phyloP scores from a whole-genome alignment of 106 monocot genomes.

The Dendrobium huoshanense region DNA sequence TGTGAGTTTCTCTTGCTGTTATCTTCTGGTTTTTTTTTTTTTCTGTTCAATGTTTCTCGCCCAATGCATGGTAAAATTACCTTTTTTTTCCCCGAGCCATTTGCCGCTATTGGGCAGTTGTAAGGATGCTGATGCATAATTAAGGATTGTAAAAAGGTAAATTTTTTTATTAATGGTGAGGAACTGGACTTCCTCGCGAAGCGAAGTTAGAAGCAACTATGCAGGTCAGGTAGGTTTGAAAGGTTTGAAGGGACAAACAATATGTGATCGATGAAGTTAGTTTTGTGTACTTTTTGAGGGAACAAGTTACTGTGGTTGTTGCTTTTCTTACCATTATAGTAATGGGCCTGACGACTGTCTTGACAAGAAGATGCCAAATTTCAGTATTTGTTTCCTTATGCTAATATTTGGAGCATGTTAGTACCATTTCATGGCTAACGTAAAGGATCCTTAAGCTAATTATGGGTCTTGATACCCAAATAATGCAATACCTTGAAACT shows the following conservation, averaged over 20 bases:
- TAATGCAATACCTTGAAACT: too few species aligned
- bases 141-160: neutral
- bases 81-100: neutral
- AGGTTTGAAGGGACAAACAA: neutral
- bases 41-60: neutral
- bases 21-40: neutral
- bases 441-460: too few species aligned
- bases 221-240: neutral
- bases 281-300: neutral
- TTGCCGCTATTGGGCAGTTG: neutral
- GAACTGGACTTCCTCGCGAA: neutral
- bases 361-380: too few species aligned
- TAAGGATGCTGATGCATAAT: neutral
- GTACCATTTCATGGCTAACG: too few species aligned
- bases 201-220: neutral
- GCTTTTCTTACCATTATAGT: neutral
- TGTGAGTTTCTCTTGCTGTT: slow-evolving; percentile 26
- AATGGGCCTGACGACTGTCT: neutral
- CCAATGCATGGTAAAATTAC: neutral
- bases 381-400: too few species aligned
- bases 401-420: too few species aligned
- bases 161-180: neutral
- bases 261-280: neutral
- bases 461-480: too few species aligned
- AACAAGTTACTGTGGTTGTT: neutral